Conservation (phyloP, 163 green algal genomes). For the Scenedesmus sp. region DNA sequence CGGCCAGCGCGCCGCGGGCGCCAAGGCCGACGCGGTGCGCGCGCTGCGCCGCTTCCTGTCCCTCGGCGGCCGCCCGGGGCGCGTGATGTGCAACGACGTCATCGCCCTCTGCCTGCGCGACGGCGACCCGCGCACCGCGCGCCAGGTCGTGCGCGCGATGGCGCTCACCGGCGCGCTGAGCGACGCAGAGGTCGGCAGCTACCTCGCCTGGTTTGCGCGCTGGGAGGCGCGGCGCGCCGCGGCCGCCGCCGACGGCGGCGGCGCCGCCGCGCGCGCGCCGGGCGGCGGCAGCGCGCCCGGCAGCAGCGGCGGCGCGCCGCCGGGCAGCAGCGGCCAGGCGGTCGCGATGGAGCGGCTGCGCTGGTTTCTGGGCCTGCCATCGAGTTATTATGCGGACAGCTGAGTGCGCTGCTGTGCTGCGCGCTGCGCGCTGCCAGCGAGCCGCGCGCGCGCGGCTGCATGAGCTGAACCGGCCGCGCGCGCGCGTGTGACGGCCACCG, state of each 20-base stretch:
- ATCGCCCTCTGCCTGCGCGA: slow-evolving; percentile 28
- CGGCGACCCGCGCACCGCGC: slow-evolving; percentile 13
- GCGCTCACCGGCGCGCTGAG: slow-evolving; percentile 28
- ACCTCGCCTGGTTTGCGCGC: slow-evolving; percentile 38
- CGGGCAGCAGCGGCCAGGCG: neutral
- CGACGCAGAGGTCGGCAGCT: neutral
- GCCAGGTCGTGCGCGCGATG: slow-evolving; percentile 47
- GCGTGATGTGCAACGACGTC: slow-evolving; percentile 36
- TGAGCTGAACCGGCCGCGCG: neutral
- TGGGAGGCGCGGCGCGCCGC: slow-evolving; percentile 3
- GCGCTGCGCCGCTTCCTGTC: slow-evolving; percentile 28
- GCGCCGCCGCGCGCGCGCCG: neutral
- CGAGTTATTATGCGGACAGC: slow-evolving; percentile 37
- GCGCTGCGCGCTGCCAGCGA: no score
- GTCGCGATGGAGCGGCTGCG: slow-evolving; percentile 37
- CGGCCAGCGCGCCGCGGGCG: slow-evolving; percentile 23
- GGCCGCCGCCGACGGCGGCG: neutral
- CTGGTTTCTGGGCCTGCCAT: slow-evolving; percentile 46
- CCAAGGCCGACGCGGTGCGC: neutral
- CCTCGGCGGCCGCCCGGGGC: slow-evolving; percentile 24
- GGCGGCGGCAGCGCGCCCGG: neutral
- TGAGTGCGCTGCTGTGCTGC: no score
- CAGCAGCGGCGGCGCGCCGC: neutral
- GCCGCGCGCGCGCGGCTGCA: no score
- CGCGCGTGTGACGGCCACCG: neutral